phyloP scores from a whole-genome alignment of 495 filamentous ascomycete species.

The Aspergillus indologenus region DNA sequence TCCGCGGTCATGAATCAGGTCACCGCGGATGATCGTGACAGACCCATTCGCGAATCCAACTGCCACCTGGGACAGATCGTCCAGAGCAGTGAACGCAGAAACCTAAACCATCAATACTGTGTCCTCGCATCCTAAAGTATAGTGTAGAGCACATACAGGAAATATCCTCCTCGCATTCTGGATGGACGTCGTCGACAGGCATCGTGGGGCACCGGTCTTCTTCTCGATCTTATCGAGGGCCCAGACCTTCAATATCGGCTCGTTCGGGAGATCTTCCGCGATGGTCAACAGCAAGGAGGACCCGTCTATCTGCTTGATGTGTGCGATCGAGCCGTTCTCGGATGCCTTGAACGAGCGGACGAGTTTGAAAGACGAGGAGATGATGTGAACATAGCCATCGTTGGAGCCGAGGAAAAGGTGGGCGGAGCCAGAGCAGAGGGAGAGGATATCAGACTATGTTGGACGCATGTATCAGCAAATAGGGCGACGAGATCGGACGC shows the following conservation, averaged over 20 bases:
- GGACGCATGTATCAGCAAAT: conserved; percentile 9
- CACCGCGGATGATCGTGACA: conserved; percentile 88
- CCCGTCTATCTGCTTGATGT: conserved; percentile 90
- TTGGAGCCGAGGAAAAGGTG: conserved; percentile 84
- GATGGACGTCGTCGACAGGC: conserved; percentile 77
- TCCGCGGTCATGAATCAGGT: conserved; percentile 94
- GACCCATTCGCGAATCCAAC: conserved; percentile 95
- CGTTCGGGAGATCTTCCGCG: conserved; percentile 79
- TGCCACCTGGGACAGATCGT: conserved; percentile 85
- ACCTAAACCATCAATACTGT: conserved; percentile 51
- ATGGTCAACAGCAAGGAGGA: conserved; percentile 86
- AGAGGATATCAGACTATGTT: conserved; percentile 59
- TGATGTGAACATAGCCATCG: conserved; percentile 80
- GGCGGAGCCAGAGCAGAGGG: conserved; percentile 80
- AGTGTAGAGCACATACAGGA: conserved; percentile 56
- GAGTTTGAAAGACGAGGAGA: conserved; percentile 83
- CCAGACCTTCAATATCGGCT: conserved; percentile 93
- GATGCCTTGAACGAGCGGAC: conserved; percentile 83
- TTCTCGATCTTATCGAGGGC: conserved; percentile 90
- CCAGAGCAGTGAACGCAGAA: conserved; percentile 81
- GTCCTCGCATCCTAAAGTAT: not conserved
- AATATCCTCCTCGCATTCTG: conserved; percentile 92
- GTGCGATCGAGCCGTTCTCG: conserved; percentile 75
- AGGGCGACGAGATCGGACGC: conserved; percentile 4
- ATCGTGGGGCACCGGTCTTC: conserved; percentile 84